These are phyloP conservation scores for Globisporangium okanoganense DNA, from an alignment of 352 stramenopile species.

Conservation along the genomic window DNA sequence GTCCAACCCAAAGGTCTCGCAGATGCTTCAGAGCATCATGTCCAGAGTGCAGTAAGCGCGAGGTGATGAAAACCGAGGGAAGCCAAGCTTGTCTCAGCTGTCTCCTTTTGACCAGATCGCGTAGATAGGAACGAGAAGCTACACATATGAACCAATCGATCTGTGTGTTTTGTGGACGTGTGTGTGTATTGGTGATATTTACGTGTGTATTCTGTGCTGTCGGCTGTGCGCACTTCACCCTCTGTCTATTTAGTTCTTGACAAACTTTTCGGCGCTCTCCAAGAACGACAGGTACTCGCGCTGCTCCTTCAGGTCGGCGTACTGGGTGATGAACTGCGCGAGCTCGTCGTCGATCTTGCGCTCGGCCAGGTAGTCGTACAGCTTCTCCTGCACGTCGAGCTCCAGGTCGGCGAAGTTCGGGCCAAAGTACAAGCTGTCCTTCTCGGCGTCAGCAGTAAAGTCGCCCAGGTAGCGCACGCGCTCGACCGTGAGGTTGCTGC, in stretches of 20 bases:
- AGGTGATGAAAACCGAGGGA: not conserved
- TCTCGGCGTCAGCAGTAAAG: constrained; percentile 44
- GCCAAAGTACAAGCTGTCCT: constrained; percentile 72
- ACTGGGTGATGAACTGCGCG: constrained; percentile 84
- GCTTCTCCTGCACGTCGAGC: constrained; percentile 78
- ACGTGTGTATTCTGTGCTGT: not conserved
- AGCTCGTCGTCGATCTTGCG: constrained; percentile 81
- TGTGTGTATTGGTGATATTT: constrained; percentile 9
- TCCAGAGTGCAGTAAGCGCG: constrained; percentile 39
- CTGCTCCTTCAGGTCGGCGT: constrained; percentile 83
- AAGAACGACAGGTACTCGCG: constrained; percentile 82
- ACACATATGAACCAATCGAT: constrained; percentile 5
- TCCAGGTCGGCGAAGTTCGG: constrained; percentile 82
- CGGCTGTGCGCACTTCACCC: not conserved
- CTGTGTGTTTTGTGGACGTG: not conserved
- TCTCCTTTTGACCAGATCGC: not conserved
- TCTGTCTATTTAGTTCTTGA: constrained; percentile 54
- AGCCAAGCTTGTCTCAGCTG: not conserved
- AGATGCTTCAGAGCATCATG: constrained; percentile 77
- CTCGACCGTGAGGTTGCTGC: constrained; percentile 78
- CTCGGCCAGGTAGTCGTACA: constrained; percentile 75
- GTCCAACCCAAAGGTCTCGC: constrained; percentile 83
- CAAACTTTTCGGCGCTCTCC: constrained; percentile 57
- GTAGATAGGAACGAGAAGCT: constrained; percentile 6
- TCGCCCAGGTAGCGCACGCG: constrained; percentile 65